Conservation (phyloP, 768 basidiomycete species). For the Strobilomyces confusus region DNA sequence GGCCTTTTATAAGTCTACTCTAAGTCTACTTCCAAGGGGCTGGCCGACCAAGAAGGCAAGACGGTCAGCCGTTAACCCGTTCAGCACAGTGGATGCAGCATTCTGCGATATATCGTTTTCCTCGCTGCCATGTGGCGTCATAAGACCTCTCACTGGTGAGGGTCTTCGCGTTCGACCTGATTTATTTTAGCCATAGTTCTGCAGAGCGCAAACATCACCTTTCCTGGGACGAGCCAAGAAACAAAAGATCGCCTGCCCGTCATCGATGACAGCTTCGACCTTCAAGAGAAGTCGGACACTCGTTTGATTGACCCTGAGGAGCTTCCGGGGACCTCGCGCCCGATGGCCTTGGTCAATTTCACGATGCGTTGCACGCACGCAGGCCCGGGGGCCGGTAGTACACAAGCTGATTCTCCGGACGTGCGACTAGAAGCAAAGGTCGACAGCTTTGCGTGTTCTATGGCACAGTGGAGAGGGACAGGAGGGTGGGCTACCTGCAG, state of each 20-base stretch:
- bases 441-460: too few species aligned
- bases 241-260: not conserved
- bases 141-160: too few species aligned
- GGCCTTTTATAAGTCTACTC: too few species aligned
- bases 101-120: too few species aligned
- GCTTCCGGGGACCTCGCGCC: not conserved
- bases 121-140: too few species aligned
- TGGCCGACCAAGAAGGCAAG: too few species aligned
- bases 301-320: not conserved
- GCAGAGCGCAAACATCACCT: not conserved
- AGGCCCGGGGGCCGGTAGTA: not conserved
- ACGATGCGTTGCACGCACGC: not conserved
- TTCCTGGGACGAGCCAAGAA: not conserved
- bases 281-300: not conserved
- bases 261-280: not conserved
- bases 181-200: not conserved
- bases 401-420: not conserved
- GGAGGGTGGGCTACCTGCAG: too few species aligned
- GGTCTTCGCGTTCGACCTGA: too few species aligned
- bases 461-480: too few species aligned
- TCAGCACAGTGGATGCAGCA: too few species aligned
- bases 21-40: too few species aligned
- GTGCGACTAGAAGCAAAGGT: not conserved
- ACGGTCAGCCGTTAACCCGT: too few species aligned
- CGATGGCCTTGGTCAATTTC: not conserved